Evolutionary conservation across 2,329 filamentous ascomycete species (phyloP).

Genomic region (Tympanopsis confertula): DNA sequence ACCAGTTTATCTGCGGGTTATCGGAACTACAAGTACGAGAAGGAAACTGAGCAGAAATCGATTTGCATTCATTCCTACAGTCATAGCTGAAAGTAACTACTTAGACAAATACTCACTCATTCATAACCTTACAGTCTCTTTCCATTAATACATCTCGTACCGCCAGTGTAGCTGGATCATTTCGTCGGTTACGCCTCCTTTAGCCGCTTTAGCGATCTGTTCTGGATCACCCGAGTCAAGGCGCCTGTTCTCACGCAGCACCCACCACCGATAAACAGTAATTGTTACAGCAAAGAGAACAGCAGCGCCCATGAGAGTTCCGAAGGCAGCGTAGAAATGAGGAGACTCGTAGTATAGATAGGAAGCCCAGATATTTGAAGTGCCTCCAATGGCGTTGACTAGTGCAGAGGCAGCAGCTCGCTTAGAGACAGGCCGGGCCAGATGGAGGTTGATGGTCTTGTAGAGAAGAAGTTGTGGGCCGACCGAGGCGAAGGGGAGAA

Average conservation of each 20-base stretch:
- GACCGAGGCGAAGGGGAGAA: constrained; percentile 24
- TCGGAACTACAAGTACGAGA: too few relatives aligned
- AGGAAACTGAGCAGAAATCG: too few relatives aligned
- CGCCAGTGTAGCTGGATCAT: constrained; percentile 28
- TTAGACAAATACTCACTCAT: too few relatives aligned
- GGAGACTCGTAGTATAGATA: constrained; percentile 21
- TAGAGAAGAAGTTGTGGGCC: constrained; percentile 25
- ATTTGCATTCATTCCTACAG: too few relatives aligned
- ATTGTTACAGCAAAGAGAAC: constrained; percentile 19
- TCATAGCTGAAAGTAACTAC: too few relatives aligned
- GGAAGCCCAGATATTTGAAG: constrained; percentile 19
- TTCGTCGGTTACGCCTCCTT: constrained; percentile 27
- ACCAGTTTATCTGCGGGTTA: too few relatives aligned
- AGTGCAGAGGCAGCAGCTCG: constrained; percentile 26
- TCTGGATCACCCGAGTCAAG: constrained; percentile 22
- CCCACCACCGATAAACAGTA: constrained; percentile 22
- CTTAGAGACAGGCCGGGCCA: constrained; percentile 26
- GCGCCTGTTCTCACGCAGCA: constrained; percentile 23
- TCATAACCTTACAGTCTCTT: too few relatives aligned
- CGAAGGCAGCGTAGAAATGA: constrained; percentile 28
- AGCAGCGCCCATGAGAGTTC: constrained; percentile 20
- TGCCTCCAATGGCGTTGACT: constrained; percentile 23
- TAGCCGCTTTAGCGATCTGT: constrained; percentile 23
- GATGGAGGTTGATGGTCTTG: constrained; percentile 26
- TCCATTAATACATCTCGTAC: constrained; percentile 30